Base-by-base conservation (phyloP, 306 rosid genomes). In the Fagus sylvatica region DNA sequence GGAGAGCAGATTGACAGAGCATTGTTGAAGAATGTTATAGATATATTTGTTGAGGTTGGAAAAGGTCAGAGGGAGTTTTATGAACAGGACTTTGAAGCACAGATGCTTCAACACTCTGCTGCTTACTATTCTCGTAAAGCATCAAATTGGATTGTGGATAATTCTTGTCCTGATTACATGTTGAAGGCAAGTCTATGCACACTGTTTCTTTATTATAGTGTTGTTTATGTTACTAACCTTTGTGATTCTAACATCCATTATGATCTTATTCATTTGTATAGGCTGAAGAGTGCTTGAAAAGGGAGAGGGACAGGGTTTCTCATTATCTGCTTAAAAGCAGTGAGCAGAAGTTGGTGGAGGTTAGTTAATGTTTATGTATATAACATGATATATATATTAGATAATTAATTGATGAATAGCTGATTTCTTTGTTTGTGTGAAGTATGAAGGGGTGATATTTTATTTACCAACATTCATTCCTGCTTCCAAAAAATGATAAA, bases 131-230 rank as follows among this genome's bases (percentile, higher is more conserved):
- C 80, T 75, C 84, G 83, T 33, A 91, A 91, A 83, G 97, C 95
- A 28, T 73, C 97, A 48, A 82, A 78, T 28, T 91, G 91, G 97
- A 90, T 91, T 80, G 78, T 82, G 76, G 85, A 62, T 46, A 91
- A 91, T 78, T 85, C 93, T 73, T 91, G 98, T 80, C 91, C 94
- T 5, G 93, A 86, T 71, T 92, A 94, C 79, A 94, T 90, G 98
- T 79, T 81, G 53, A 94, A 89, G 92, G 98, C 76, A 86, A 79
- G 84, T 72, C 54, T 55, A 5, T 81, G 59, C 28, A 80, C 79
- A 49, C 74, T 69, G 41, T 74, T n/a, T 59, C 40, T 60, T 48
- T n/a, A 51, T 59, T 66, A 37, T 39, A 9, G 3, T 62, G 59
- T 78, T 66, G 53, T n/a, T 41, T 57, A n/a, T 72, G 30, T 28